phyloP scores from a whole-genome alignment of 345 rosid species.

The Erucastrum elatum region DNA sequence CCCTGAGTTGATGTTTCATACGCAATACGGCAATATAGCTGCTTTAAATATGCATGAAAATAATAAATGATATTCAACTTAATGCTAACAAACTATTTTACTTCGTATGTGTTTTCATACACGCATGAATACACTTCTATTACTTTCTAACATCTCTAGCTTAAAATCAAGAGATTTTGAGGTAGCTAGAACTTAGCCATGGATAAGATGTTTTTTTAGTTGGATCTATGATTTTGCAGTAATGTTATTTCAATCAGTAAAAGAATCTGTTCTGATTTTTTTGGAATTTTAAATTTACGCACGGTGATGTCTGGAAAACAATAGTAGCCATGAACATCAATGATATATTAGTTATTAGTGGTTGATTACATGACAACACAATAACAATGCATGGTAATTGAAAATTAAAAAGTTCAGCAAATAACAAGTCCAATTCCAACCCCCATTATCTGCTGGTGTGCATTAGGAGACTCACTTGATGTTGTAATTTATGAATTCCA shows the following conservation, averaged over 20 bases:
- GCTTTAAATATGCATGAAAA: neutral
- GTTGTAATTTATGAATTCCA: neutral
- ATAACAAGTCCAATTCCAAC: neutral
- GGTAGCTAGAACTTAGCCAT: neutral
- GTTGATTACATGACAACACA: neutral
- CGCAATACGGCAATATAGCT: neutral
- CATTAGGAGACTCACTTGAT: neutral
- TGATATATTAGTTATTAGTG: neutral
- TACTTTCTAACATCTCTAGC: neutral
- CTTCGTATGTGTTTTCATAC: neutral
- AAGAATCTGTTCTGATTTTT: neutral
- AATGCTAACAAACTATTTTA: neutral
- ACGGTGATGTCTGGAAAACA: neutral
- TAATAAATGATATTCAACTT: neutral
- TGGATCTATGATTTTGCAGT: neutral
- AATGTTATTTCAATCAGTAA: neutral
- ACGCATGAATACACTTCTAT: neutral
- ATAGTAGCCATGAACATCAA: neutral
- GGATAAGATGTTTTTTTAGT: neutral
- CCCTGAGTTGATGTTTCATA: constrained; percentile 4
- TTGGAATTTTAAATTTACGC: neutral
- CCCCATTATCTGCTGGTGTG: neutral
- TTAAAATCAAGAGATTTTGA: neutral
- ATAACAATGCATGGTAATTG: neutral
- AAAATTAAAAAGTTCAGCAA: neutral